Percentiles rank a stretch among this genome's conserved stretches.
Conservation (phyloP, 225 moss, liverwort and hornwort genomes). For the Sphagnum contortum region DNA sequence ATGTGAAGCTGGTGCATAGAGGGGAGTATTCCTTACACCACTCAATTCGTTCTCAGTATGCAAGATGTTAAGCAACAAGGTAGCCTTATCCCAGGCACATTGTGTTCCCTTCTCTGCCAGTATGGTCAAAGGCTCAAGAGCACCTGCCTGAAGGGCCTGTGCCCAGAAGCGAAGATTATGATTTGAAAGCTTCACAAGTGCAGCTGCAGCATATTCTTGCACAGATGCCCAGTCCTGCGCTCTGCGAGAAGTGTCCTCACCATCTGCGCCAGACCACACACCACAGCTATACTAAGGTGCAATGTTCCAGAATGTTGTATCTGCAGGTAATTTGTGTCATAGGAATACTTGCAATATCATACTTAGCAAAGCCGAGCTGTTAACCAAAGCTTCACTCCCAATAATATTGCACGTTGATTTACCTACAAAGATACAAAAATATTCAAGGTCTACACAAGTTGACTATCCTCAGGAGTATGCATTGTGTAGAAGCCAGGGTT, state of each 20-base stretch:
- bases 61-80: conserved; percentile 58
- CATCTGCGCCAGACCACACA: conserved; percentile 5
- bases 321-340: no score
- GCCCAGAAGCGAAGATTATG: conserved; percentile 78
- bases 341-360: no score
- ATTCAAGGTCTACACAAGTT: no score
- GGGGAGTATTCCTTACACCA: conserved; percentile 14
- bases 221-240: conserved; percentile 58
- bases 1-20: conserved; percentile 15
- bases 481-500: no score
- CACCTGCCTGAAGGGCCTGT: conserved; percentile 71
- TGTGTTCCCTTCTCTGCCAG: conserved; percentile 60
- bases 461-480: no score
- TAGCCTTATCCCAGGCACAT: conserved; percentile 72
- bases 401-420: no score
- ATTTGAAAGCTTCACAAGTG: conserved; percentile 65
- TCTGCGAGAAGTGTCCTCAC: conserved; percentile 15
- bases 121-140: conserved; percentile 43
- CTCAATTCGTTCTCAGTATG: conserved; percentile 14
- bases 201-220: conserved; percentile 76
- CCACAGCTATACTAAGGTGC: no score
- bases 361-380: no score
- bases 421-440: no score
- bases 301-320: no score
- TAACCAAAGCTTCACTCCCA: no score